Evolutionary conservation across 352 stramenopile genomes (phyloP), one percentile per base, ranked within the genome.

Genomic region (Phytophthora pini): DNA sequence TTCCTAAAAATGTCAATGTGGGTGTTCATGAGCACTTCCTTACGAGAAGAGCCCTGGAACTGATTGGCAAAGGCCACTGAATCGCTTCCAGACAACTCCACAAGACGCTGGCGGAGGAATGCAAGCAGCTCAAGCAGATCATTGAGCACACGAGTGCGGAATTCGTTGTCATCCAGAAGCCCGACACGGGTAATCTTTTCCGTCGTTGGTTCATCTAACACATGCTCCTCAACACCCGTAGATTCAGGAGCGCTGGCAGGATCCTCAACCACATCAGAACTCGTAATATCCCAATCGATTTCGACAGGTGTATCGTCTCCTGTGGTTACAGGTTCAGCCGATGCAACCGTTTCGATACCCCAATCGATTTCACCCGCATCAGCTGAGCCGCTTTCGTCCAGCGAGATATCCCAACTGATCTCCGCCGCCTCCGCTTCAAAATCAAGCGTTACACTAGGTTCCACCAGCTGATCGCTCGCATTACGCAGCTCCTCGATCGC

Each of bases 251-350:
- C 29, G 9, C 56, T 49, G n/a, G 62, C 53, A 31, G 51, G 26
- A 10, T 84, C 68, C 27, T 13, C 31, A 36, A 68, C 63, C 5
- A 79, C 62, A 26, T 89, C 73, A 12, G 69, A 72, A 7, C 61
- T 80, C n/a, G 82, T 79, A 40, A 92, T 91, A 46, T 90, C 81
- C 85, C 85, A 93, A 65, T 92, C 81, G 38, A 93, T 93, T 26
- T 89, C 83, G 17, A 83, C 73, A 20, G 82, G 68, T 1, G 56
- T 41, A 36, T 87, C 67, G 9, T 74, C 27, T 50, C 57, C 56
- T 50, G 58, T 26, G 55, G 47, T 62, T 48, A 38, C 48, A 41
- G 61, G 50, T 5, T 74, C 68, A 7, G 47, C 55, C 1, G 66
- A 60, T 8, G 43, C 50, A 8, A 82, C 63, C 0, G 74, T 80